These are phyloP conservation scores for Senna tora DNA, from an alignment of 306 rosid species.

Conservation along the genomic window DNA sequence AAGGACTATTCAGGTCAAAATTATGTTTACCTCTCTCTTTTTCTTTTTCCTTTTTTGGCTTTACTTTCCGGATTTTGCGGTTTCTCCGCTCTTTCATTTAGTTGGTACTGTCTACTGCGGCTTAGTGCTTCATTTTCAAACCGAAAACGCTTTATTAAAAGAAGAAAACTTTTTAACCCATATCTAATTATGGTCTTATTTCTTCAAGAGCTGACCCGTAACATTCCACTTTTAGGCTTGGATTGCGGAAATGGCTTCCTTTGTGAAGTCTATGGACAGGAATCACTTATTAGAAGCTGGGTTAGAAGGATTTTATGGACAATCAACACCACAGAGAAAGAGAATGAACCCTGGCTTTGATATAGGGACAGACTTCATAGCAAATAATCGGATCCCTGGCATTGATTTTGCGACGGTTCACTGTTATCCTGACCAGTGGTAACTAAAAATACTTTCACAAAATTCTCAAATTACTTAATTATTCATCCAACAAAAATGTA, in stretches of 20 bases:
- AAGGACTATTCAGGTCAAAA: slow-evolving; percentile 77
- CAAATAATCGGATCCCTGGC: slow-evolving; percentile 62
- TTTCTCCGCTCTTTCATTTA: background rate
- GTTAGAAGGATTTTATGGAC: slow-evolving; percentile 89
- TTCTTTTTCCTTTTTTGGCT: background rate
- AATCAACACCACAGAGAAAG: slow-evolving; percentile 72
- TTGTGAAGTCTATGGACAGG: slow-evolving; percentile 85
- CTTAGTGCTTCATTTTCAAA: background rate
- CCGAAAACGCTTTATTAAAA: background rate
- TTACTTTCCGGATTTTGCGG: slow-evolving; percentile 31
- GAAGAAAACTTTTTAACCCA: background rate
- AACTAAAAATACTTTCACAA: slow-evolving; percentile 22
- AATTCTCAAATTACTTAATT: background rate
- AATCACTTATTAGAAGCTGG: slow-evolving; percentile 90
- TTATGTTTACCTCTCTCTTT: background rate
- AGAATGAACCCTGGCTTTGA: slow-evolving; percentile 65
- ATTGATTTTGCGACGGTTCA: slow-evolving; percentile 91
- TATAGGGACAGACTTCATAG: slow-evolving; percentile 83
- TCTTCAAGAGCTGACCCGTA: slow-evolving; percentile 22
- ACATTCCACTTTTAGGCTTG: slow-evolving; percentile 60
- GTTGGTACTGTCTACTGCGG: no score
- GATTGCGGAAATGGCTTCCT: slow-evolving; percentile 89
- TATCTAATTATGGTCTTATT: background rate
- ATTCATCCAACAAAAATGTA: background rate
- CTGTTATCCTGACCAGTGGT: slow-evolving; percentile 96